Base-by-base conservation (phyloP, 139 green algal species). In the Chlorella sorokiniana region DNA sequence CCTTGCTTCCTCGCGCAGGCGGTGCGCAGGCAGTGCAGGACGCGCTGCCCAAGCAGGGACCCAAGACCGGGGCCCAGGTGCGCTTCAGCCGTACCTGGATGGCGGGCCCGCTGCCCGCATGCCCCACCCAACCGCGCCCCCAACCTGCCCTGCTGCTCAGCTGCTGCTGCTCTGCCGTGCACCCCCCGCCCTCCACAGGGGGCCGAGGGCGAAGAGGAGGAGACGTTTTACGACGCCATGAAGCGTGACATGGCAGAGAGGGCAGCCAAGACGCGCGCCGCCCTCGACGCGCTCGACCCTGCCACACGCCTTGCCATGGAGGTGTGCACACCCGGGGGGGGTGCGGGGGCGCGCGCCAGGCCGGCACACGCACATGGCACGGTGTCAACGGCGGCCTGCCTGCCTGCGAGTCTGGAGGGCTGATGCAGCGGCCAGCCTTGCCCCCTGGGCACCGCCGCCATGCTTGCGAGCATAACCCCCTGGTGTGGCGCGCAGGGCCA, bases 171-270 rank as follows among this genome's bases (percentile, higher is more conserved):
- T 20, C 62, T 16, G 16, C 11, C 48, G 14, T 11, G 48, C 48
- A 56, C 62, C 62, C 62, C 67, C 31, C 54, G 11, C 45, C 48
- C 62, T 44, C 71, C 61, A 3, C 45, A 52, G n/a, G 83, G 69
- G 16, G 35, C 10, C 44, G 48, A 59, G 48, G 64, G 31, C 18
- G 85, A 64, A 25, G 89, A 88, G 27, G 85, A 91, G 37, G 92
- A 97, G 75, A 96, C 92, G 0, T 98, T 92, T 83, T 98, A 96
- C 84, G 93, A 98, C 23, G 85, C 93, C 37, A 86, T 97, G 76
- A 99, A 98, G 89, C 54, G 87, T 1, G 93, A 98, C 29, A 91
- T 99, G 88, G 87, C 85, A 2, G 92, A 91, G 37, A 79, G 92
- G 54, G 67, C 80, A 10, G 88, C 87, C 45, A 81, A 86, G 59